Evolutionary conservation across 768 basidiomycete species (phyloP).

Genomic region (Cantharellus cinnabarinus): DNA sequence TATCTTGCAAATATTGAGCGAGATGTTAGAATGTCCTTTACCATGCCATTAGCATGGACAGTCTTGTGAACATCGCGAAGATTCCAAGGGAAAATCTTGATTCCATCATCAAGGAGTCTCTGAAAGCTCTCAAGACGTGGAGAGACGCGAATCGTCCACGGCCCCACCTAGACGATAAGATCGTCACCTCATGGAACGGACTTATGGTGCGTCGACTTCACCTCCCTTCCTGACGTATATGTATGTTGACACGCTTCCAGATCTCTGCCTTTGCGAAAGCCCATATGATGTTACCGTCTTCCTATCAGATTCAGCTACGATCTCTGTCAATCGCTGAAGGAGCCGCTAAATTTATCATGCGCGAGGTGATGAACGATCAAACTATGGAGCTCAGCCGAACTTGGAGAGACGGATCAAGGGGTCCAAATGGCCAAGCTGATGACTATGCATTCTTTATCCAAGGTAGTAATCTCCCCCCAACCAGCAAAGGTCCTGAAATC

Average conservation of each 20-base stretch:
- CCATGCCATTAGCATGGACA: background rate
- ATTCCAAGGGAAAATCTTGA: slow-evolving; percentile 5
- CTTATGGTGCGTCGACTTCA: slow-evolving; percentile 17
- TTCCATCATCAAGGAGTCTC: slow-evolving; percentile 9
- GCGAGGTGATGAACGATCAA: slow-evolving; percentile 11
- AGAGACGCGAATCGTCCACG: slow-evolving; percentile 19
- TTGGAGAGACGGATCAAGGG: slow-evolving; percentile 18
- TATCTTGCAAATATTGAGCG: too few relatives aligned
- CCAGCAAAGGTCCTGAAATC: background rate
- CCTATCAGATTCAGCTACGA: background rate
- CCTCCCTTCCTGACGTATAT: background rate
- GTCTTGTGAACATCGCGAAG: slow-evolving; percentile 8
- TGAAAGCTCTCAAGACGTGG: slow-evolving; percentile 13
- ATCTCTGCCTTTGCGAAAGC: background rate
- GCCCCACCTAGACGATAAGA: slow-evolving; percentile 25
- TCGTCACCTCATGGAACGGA: slow-evolving; percentile 23
- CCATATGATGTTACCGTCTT: background rate
- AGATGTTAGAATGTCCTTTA: background rate
- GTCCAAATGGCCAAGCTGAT: slow-evolving; percentile 21
- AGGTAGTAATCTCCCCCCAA: background rate
- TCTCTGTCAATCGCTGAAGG: background rate
- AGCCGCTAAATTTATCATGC: background rate
- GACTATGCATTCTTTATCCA: slow-evolving; percentile 23
- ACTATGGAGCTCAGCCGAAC: slow-evolving; percentile 15
- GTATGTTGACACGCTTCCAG: background rate